A percentile compares a stretch with the other conserved stretches of the same genome.
phyloP scores from a whole-genome alignment of 148 eudicot genomes.

The Persicaria maculosa region DNA sequence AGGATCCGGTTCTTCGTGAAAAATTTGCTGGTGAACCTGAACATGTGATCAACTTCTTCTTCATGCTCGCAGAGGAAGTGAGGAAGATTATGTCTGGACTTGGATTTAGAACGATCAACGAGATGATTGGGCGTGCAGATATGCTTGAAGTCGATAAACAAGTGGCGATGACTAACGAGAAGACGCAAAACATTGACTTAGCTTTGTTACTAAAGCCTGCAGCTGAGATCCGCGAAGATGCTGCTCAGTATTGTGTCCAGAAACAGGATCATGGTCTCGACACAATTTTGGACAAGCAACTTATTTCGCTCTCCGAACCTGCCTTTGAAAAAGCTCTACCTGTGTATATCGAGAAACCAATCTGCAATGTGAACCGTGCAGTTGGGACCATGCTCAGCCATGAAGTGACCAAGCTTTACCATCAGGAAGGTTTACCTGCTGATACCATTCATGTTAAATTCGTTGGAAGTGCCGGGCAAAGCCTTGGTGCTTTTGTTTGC shows the following conservation, averaged over 20 bases:
- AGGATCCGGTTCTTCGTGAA: conserved; percentile 90
- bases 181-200: conserved; percentile 84
- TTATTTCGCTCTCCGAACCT: conserved; percentile 50
- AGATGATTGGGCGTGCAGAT: conserved; percentile 94
- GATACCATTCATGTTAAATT: conserved; percentile 88
- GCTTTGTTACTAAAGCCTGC: conserved; percentile 86
- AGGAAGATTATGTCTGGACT: conserved; percentile 93
- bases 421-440: conserved; percentile 53
- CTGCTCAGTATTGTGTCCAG: conserved; percentile 78
- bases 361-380: conserved; percentile 79
- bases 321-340: conserved; percentile 75
- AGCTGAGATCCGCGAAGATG: conserved; percentile 74
- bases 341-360: conserved; percentile 74
- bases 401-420: conserved; percentile 82
- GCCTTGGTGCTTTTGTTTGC: conserved; percentile 93
- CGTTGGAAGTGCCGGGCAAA: conserved; percentile 93
- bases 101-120: conserved; percentile 64
- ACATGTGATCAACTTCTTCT: conserved; percentile 92
- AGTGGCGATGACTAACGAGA: conserved; percentile 61
- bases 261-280: conserved; percentile 95
- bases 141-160: conserved; percentile 85
- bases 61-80: conserved; percentile 95
- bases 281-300: conserved; percentile 71
- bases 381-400: conserved; percentile 99
- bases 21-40: conserved; percentile 96